Evolutionary conservation across 2,329 filamentous ascomycete genomes (phyloP).

Genomic region (Botrytis cinerea): DNA sequence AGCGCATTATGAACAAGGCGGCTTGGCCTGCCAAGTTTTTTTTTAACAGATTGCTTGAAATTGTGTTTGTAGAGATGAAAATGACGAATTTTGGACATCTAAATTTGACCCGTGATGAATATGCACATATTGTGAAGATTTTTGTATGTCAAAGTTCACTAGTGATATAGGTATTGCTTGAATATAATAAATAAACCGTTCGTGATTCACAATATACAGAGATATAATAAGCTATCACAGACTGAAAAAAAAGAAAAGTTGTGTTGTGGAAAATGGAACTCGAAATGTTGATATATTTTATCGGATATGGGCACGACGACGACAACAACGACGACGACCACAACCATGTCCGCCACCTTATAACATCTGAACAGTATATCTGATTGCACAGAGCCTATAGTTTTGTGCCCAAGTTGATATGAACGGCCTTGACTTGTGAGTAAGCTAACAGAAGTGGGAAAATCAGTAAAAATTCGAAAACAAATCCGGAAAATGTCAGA

Average conservation of each 20-base stretch:
- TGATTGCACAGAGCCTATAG: constrained; percentile 27
- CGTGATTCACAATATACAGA: accelerated
- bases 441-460: constrained; percentile 34
- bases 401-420: constrained; percentile 43
- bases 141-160: no score
- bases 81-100: no score
- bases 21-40: background rate
- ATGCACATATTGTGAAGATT: no score
- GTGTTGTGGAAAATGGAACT: background rate
- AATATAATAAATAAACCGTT: background rate
- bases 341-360: background rate
- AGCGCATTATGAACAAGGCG: background rate
- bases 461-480: background rate
- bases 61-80: no score
- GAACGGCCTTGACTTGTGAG: constrained; percentile 45
- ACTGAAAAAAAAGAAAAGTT: background rate
- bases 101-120: no score
- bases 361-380: accelerated
- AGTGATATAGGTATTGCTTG: no score
- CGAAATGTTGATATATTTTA: background rate
- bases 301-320: background rate
- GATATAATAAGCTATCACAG: no score
- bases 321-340: no score
- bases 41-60: no score
- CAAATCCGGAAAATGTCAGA: background rate